Evolutionary conservation across 2,329 filamentous ascomycete species (phyloP).

Genomic region (Curvularia sp.): DNA sequence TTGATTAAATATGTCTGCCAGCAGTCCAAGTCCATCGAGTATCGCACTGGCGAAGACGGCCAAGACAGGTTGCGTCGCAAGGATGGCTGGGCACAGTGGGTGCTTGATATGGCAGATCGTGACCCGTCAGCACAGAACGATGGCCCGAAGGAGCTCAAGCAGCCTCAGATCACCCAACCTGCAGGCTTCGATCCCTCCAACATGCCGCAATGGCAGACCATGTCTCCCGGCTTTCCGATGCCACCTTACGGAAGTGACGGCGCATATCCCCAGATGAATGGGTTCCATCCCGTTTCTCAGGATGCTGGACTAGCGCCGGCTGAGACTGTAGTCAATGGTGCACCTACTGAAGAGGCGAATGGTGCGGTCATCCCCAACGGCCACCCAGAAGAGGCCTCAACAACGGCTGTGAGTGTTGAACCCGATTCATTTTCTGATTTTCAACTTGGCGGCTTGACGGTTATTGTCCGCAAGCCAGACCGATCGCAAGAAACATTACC

Average conservation of each 20-base stretch:
- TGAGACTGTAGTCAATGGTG: conserved; percentile 33
- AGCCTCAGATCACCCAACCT: conserved; percentile 50
- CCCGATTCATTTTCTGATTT: conserved; percentile 60
- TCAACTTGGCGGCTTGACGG: conserved; percentile 60
- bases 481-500: conserved; percentile 42
- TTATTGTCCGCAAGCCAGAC: conserved; percentile 58
- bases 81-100: conserved; percentile 80
- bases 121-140: conserved; percentile 76
- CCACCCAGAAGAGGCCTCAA: conserved; percentile 36
- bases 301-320: conserved; percentile 17
- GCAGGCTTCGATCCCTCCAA: conserved; percentile 44
- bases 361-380: conserved; percentile 34
- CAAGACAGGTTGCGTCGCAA: conserved; percentile 77
- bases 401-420: conserved; percentile 45
- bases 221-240: conserved; percentile 31
- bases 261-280: conserved; percentile 39
- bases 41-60: conserved; percentile 75
- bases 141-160: conserved; percentile 63
- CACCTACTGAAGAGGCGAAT: conserved; percentile 29
- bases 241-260: conserved; percentile 33
- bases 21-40: conserved; percentile 75
- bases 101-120: conserved; percentile 74
- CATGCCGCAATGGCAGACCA: conserved; percentile 39
- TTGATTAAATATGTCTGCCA: conserved; percentile 77
- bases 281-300: conserved; percentile 31